Evolutionary conservation across 345 rosid species (phyloP), one percentile per base, ranked within the genome.

Genomic region (Gossypium thurberi): DNA sequence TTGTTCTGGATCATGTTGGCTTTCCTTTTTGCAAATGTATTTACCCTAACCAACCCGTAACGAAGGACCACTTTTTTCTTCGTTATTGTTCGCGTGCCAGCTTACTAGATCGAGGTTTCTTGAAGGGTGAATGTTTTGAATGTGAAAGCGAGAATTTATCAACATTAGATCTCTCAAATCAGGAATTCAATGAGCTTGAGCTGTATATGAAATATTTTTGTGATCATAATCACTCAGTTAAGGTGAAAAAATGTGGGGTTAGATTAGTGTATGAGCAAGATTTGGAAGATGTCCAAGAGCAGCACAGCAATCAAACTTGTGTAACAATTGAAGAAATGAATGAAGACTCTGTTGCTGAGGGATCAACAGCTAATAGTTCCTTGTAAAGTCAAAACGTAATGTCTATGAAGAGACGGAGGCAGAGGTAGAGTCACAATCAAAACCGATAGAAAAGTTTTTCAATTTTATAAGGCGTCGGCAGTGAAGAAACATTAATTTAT

Each of bases 121-220:
- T 12, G 9, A 6, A 11, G 9, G 3, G 10, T 0, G 4, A 4
- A 23, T 15, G 15, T n/a, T 2, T 1, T 13, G 40, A 33, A 0
- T 0, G 6, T 33, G 37, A 33, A 33, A 33, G 40, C 1, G 0
- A 4, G 40, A 33, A 44, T 33, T 58, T 43, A 18, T 5, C 6
- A 6, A 17, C 17, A 6, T 12, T 1, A 15, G n/a, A 15, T 51
- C 10, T 0, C 12, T 9, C 2, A 21, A 46, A 44, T 43, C 3
- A 43, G 8, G 10, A 56, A 26, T 14, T 9, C 57, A 3, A 10
- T 28, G 25, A 9, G 2, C 23, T 25, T 10, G 10, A 14, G 14
- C 10, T 42, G 1, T 1, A 0, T 0, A 12, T n/a, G 2, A 0
- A 1, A 18, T 0, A 0, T 5, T 17, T 6, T 4, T 13, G 0